Percentiles rank a stretch among this genome's conserved stretches.
Evolutionary conservation across 176 grass and related monocot genomes (phyloP).

Genomic region (Aegilops longissima): DNA sequence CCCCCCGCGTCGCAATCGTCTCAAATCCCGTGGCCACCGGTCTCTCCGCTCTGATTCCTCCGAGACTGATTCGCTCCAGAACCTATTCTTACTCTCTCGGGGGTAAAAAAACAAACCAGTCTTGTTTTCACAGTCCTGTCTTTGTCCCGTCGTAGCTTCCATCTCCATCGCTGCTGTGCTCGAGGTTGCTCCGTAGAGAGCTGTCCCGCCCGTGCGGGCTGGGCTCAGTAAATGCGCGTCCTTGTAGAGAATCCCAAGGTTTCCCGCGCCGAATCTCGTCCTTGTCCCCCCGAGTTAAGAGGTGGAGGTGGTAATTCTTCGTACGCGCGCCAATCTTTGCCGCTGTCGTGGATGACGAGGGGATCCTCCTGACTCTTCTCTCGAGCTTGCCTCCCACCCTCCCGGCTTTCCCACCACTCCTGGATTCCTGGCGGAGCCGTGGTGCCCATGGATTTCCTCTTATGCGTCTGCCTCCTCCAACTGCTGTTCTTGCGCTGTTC

Average conservation of each 20-base stretch:
- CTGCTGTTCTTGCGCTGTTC: neutral
- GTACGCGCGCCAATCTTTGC: neutral
- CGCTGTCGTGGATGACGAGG: neutral
- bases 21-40: neutral
- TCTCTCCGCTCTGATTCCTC: constrained; percentile 7
- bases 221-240: constrained; percentile 43
- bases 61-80: neutral
- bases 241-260: constrained; percentile 13
- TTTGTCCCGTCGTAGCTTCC: constrained; percentile 13
- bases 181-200: neutral
- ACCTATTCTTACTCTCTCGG: neutral
- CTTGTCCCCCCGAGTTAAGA: constrained; percentile 22
- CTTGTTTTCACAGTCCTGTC: neutral
- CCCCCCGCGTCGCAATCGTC: constrained; percentile 32
- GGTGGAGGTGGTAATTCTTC: neutral
- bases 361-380: neutral
- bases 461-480: constrained; percentile 18
- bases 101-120: neutral
- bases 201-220: neutral
- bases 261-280: constrained; percentile 30
- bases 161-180: constrained; percentile 17
- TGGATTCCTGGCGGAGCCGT: neutral
- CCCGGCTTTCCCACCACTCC: neutral
- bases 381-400: neutral
- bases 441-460: constrained; percentile 14